Evolutionary conservation across 495 filamentous ascomycete species (phyloP).

Genomic region (Amphirosellinia nigrospora): DNA sequence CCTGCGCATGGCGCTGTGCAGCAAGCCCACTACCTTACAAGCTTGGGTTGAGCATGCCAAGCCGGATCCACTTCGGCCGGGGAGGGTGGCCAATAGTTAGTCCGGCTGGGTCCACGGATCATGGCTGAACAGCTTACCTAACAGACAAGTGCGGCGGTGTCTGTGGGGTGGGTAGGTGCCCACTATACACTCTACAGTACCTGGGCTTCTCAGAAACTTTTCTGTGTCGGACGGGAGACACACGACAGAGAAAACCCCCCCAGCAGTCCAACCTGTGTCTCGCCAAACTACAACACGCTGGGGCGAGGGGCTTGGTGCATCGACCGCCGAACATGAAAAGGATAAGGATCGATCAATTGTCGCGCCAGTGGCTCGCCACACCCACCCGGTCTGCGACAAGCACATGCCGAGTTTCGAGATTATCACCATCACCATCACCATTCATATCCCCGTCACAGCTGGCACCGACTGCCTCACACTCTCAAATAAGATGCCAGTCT

Average conservation of each 20-base stretch:
- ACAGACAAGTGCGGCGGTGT: neutral
- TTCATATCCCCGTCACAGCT: conserved; percentile 36
- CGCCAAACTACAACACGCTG: conserved; percentile 31
- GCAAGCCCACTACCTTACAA: neutral
- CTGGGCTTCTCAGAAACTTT: conserved; percentile 43
- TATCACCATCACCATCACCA: no score
- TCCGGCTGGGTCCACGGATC: conserved; percentile 20
- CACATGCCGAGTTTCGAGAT: conserved; percentile 34
- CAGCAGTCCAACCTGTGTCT: conserved; percentile 36
- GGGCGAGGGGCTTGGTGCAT: conserved; percentile 35
- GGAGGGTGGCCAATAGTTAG: conserved; percentile 29
- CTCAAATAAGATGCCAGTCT: conserved; percentile 43
- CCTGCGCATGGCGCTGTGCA: conserved; percentile 33
- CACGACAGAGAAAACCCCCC: conserved; percentile 32
- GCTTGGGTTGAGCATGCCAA: neutral
- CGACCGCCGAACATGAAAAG: conserved; percentile 46
- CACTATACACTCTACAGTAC: conserved; percentile 19
- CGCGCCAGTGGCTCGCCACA: conserved; percentile 67
- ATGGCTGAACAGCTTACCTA: neutral
- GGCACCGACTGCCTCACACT: conserved; percentile 32
- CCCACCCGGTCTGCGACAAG: conserved; percentile 29
- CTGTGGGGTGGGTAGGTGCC: neutral
- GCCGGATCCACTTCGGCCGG: neutral
- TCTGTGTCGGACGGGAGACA: conserved; percentile 38
- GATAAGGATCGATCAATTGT: conserved; percentile 73